Evolutionary conservation across 139 green algal species (phyloP).

Genomic region (Deuterostichococcus epilithicus): DNA sequence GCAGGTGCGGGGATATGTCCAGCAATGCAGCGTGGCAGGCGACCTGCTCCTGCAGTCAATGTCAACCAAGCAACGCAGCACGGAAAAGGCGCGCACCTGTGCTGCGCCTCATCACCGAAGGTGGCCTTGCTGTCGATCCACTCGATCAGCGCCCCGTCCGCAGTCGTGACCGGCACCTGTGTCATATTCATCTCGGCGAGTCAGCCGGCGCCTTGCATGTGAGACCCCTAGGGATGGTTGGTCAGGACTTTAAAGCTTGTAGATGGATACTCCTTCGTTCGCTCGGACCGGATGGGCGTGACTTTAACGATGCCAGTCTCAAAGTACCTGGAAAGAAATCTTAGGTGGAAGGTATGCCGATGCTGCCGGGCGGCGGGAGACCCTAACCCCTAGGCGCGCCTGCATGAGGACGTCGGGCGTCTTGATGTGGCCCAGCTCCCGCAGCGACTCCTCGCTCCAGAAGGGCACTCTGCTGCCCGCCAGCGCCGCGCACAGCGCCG

Average conservation of each 20-base stretch:
- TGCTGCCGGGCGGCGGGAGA: too few relatives aligned
- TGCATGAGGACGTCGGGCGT: conserved; percentile 83
- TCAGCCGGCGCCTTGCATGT: too few relatives aligned
- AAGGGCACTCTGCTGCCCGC: conserved; percentile 49
- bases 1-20: neutral
- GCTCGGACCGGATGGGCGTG: neutral
- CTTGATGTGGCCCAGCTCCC: conserved; percentile 70
- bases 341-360: too few relatives aligned
- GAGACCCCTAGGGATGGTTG: too few relatives aligned
- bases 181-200: too few relatives aligned
- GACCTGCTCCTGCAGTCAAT: too few relatives aligned
- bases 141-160: conserved; percentile 63
- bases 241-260: too few relatives aligned
- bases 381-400: conserved; percentile 18
- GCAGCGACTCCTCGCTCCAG: conserved; percentile 75
- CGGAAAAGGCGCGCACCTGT: conserved; percentile 28
- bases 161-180: conserved; percentile 61
- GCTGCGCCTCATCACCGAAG: conserved; percentile 76
- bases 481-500: conserved; percentile 59
- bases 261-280: too few relatives aligned
- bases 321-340: neutral
- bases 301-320: too few relatives aligned
- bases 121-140: conserved; percentile 96
- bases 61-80: neutral
- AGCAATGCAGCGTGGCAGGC: neutral